Percentiles rank a stretch among this genome's conserved stretches.
Conservation (phyloP, 2,329 filamentous ascomycete genomes). For the Tolypocladium ovalisporum region DNA sequence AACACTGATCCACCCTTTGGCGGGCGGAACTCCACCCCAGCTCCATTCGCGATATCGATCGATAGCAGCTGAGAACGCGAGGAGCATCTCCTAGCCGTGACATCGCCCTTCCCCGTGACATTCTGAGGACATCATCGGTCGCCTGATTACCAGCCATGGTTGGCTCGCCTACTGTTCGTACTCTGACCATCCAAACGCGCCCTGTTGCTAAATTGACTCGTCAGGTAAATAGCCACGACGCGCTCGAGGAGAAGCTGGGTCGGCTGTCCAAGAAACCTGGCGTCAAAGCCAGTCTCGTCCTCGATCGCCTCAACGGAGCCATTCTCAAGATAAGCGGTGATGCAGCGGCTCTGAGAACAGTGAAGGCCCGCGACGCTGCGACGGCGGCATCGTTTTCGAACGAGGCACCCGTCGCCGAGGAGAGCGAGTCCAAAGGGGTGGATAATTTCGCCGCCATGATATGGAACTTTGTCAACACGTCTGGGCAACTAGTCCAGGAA, state of each 20-base stretch:
- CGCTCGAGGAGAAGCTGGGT: constrained; percentile 53
- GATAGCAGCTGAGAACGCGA: background rate
- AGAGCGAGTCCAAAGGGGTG: constrained; percentile 45
- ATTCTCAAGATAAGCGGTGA: constrained; percentile 68
- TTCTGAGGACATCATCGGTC: background rate
- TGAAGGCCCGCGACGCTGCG: constrained; percentile 23
- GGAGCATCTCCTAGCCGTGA: background rate
- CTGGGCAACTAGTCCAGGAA: constrained; percentile 59
- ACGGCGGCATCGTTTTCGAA: constrained; percentile 33
- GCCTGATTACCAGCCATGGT: constrained; percentile 3
- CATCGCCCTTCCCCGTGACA: background rate
- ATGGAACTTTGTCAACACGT: constrained; percentile 62
- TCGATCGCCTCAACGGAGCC: constrained; percentile 60
- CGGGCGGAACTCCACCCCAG: background rate
- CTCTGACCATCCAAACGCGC: background rate
- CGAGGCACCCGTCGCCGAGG: constrained; percentile 29
- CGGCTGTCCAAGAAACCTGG: constrained; percentile 68
- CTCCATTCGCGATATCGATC: constrained; percentile 5
- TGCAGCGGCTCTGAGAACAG: constrained; percentile 41
- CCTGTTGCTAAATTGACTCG: constrained; percentile 1
- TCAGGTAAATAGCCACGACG: constrained; percentile 41
- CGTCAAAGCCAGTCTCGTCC: constrained; percentile 66
- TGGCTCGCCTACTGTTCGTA: constrained; percentile 4
- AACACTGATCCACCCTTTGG: constrained; percentile 14
- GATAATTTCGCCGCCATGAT: constrained; percentile 68